These are phyloP conservation scores for Phalaenopsis equestris DNA, from an alignment of 106 monocot genomes.

Conservation along the genomic window DNA sequence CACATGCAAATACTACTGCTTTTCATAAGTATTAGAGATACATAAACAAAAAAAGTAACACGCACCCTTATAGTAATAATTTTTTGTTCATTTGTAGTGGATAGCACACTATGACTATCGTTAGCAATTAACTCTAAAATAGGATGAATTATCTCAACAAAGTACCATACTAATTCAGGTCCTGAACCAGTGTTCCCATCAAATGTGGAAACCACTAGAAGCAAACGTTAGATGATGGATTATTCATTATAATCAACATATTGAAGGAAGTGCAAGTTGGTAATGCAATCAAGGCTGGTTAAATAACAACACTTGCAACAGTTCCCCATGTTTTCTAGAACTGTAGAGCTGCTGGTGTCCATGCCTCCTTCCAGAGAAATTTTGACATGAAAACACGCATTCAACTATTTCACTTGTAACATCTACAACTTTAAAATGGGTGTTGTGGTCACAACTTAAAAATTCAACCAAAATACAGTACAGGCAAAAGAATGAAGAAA, in stretches of 20 bases:
- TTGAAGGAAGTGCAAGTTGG: not conserved
- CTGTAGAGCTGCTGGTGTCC: not conserved
- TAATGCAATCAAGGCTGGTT: not conserved
- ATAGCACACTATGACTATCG: not conserved
- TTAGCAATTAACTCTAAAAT: not conserved
- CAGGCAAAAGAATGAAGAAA: not conserved
- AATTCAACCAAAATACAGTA: not conserved
- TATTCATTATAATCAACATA: not conserved
- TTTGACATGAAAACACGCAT: not conserved
- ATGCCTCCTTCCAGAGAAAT: not conserved
- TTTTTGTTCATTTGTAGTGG: no score
- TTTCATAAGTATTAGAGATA: no score
- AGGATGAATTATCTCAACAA: not conserved
- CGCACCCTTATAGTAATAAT: no score
- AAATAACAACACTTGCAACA: not conserved
- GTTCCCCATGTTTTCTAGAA: no score
- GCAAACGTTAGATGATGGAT: not conserved
- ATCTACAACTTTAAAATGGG: not conserved
- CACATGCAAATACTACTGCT: no score
- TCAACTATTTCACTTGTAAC: not conserved
- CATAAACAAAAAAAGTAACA: no score
- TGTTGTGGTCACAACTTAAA: not conserved
- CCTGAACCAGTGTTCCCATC: not conserved
- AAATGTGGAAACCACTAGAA: not conserved
- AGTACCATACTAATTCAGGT: not conserved